These are phyloP conservation scores for Dactylellina cionopaga DNA, from an alignment of 2,329 filamentous ascomycete species.

Conservation along the genomic window DNA sequence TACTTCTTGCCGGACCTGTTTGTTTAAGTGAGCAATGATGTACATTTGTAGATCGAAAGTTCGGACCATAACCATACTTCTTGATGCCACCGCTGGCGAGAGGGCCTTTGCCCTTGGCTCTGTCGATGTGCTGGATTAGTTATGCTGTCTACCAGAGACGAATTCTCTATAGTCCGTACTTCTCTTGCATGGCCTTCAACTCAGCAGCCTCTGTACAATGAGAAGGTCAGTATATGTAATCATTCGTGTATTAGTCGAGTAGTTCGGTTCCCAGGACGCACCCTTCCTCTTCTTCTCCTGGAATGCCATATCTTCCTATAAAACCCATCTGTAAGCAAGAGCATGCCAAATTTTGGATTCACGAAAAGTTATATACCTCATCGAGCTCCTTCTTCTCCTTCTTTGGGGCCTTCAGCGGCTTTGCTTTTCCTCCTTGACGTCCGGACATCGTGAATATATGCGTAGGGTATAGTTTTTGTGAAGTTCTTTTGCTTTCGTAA, in stretches of 20 bases:
- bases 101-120: constrained; percentile 35
- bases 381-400: constrained; percentile 53
- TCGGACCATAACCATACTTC: constrained; percentile 51
- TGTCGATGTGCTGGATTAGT: constrained; percentile 17
- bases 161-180: constrained; percentile 7
- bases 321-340: constrained; percentile 4
- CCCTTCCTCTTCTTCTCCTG: constrained; percentile 57
- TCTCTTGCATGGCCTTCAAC: constrained; percentile 55
- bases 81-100: constrained; percentile 55
- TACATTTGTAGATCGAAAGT: not conserved
- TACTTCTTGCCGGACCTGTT: constrained; percentile 56
- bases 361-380: constrained; percentile 22
- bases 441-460: constrained; percentile 54
- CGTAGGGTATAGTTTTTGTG: not conserved
- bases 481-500: not conserved
- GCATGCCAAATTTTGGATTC: not conserved
- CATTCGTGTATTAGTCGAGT: too few species aligned
- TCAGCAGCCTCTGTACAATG: constrained; percentile 56
- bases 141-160: not conserved
- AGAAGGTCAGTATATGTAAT: constrained; percentile 4
- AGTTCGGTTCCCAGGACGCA: constrained; percentile 12
- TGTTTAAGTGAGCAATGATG: constrained; percentile 1
- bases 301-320: constrained; percentile 54
- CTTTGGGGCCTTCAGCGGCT: constrained; percentile 57
- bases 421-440: constrained; percentile 57